Evolutionary conservation across 2,329 filamentous ascomycete genomes (phyloP).

Genomic region (Pseudogymnoascus sp.): DNA sequence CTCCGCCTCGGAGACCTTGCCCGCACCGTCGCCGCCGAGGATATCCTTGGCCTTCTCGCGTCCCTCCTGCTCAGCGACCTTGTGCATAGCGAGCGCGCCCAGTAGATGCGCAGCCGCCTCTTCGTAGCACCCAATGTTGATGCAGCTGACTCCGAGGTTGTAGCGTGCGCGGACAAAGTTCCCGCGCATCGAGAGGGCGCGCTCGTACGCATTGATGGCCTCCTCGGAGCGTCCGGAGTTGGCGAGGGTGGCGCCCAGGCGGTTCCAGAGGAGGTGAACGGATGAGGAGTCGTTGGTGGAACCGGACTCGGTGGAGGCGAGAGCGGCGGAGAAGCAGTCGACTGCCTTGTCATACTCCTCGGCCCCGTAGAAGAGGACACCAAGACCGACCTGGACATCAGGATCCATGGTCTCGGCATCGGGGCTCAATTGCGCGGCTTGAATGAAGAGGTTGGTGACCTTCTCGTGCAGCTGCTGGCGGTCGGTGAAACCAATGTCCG

Average conservation of each 20-base stretch:
- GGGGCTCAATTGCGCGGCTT: conserved; percentile 84
- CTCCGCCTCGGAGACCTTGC: conserved; percentile 57
- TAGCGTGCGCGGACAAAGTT: conserved; percentile 97
- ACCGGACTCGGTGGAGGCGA: conserved; percentile 78
- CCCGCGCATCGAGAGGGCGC: conserved; percentile 78
- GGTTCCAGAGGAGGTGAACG: conserved; percentile 93
- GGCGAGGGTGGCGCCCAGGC: conserved; percentile 88
- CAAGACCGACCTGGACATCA: conserved; percentile 93
- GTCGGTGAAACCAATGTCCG: conserved; percentile 85
- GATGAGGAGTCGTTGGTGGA: conserved; percentile 77
- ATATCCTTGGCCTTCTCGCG: conserved; percentile 78
- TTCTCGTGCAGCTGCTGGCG: conserved; percentile 76
- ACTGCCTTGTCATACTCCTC: conserved; percentile 98
- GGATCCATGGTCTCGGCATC: conserved; percentile 95
- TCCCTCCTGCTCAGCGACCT: conserved; percentile 79
- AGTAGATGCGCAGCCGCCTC: conserved; percentile 91
- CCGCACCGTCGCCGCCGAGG: conserved; percentile 44
- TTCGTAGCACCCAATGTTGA: conserved; percentile 92
- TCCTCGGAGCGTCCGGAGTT: conserved; percentile 92
- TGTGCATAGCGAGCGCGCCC: conserved; percentile 90
- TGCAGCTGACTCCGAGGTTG: conserved; percentile 92
- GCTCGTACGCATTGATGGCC: conserved; percentile 92
- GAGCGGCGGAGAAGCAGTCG: conserved; percentile 91
- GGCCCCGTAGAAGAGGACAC: conserved; percentile 93
- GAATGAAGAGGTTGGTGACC: conserved; percentile 84